Base-by-base conservation (phyloP, 2,329 filamentous ascomycete species). In the Trichoderma breve region DNA sequence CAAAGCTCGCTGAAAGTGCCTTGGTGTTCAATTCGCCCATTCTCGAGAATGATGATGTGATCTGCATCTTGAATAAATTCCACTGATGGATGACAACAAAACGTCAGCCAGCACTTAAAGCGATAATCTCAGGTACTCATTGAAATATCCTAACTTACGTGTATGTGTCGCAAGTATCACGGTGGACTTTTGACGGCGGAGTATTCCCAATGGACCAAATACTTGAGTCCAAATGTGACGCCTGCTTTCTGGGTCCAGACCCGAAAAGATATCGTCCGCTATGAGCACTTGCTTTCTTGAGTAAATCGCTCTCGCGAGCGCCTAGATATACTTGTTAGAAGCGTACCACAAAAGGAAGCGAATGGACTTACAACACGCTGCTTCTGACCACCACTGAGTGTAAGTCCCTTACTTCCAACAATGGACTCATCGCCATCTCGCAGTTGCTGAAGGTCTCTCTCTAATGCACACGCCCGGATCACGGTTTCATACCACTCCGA, bases 251-350 rank as follows among this genome's bases (percentile, higher is more conserved):
- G 78, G 76, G 73, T 85, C 83, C 0, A 85, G 76, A 11, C 79
- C 82, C 43, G 81, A 81, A 28, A 85, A 79, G 1, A 78, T 75
- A 67, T 86, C 84, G 73, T 86, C 84, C 3, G 86, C 71, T 3
- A 86, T 71, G 3, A 83, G 55, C 14, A 84, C 73, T 7, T 36
- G 57, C 9, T 76, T 76, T 18, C 77, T 73, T 8, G 80, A 76
- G 75, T 83, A 86, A 0, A 86, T 72, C 1, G 84, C 84, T 5
- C 84, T 77, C 3, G 84, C 84, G 1, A 86, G 55, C 24, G 66
- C 32, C 63, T 66, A 4, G 4, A 12, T 21, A 14, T 5, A 3
- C 4, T 60, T 21, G 18, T 60, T 9, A 60, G 55, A 58, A n/a
- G 18, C 6, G 28, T 14, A 60, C 6, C 15, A 34, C 28, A 30